These are phyloP conservation scores for Dichotomopilus funicola DNA, from an alignment of 2,329 filamentous ascomycete genomes.

Conservation along the genomic window DNA sequence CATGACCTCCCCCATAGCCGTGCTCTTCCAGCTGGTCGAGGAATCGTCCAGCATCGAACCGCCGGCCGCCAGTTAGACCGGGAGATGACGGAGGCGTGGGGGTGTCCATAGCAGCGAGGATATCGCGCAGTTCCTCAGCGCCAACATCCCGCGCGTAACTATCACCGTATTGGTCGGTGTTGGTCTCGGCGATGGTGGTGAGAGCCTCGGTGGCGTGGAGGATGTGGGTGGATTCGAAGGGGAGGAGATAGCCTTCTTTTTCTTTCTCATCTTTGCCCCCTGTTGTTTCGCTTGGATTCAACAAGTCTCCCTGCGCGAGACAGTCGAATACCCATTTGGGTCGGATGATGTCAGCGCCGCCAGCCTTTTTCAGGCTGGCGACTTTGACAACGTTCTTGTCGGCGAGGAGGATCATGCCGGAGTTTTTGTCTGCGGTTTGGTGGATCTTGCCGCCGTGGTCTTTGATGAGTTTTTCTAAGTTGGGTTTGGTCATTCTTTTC, in stretches of 20 bases:
- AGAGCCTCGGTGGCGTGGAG: constrained; percentile 59
- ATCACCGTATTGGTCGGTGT: constrained; percentile 73
- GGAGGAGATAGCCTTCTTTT: constrained; percentile 54
- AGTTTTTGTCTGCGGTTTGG: constrained; percentile 60
- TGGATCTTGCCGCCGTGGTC: constrained; percentile 73
- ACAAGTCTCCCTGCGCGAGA: constrained; percentile 44
- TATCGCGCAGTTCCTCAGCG: constrained; percentile 30
- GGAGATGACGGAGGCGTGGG: neutral
- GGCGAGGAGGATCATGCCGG: constrained; percentile 64
- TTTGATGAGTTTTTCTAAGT: constrained; percentile 77
- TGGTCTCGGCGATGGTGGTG: constrained; percentile 47
- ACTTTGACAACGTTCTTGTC: constrained; percentile 79
- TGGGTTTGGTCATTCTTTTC: constrained; percentile 65
- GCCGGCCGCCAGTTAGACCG: neutral
- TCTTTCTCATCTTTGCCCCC: too few species aligned
- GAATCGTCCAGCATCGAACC: constrained; percentile 42
- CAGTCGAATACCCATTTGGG: constrained; percentile 83
- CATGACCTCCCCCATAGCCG: constrained; percentile 32
- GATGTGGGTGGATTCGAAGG: constrained; percentile 58
- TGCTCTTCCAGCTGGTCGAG: constrained; percentile 49
- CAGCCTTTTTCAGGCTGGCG: constrained; percentile 70
- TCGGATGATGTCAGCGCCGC: constrained; percentile 64
- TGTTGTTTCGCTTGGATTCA: too few species aligned
- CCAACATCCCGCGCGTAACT: constrained; percentile 65
- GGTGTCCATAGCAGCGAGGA: constrained; percentile 32